These are phyloP conservation scores for Kodamaea laetipori DNA, from an alignment of 805 yeast species.

Conservation along the genomic window DNA sequence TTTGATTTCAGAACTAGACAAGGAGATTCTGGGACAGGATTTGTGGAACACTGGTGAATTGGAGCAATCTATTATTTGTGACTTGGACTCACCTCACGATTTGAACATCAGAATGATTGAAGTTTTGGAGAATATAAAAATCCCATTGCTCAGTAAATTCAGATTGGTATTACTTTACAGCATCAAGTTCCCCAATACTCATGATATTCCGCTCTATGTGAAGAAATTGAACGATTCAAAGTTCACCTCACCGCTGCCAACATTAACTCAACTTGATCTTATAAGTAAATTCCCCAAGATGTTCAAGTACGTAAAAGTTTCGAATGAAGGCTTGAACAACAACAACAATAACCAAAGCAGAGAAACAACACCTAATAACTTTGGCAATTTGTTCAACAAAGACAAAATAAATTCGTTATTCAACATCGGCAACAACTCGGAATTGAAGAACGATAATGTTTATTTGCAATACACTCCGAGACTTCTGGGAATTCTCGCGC, in stretches of 20 bases:
- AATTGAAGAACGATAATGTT: conserved; percentile 57
- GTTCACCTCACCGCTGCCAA: conserved; percentile 33
- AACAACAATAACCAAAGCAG: conserved; percentile 13
- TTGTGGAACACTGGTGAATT: conserved; percentile 87
- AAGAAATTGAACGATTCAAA: conserved; percentile 32
- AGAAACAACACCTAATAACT: conserved; percentile 14
- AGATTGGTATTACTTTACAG: conserved; percentile 75
- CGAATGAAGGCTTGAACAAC: conserved; percentile 8
- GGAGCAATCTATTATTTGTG: conserved; percentile 80
- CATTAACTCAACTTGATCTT: conserved; percentile 34
- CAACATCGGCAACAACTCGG: conserved; percentile 24
- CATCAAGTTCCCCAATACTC: conserved; percentile 58
- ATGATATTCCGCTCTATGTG: conserved; percentile 28
- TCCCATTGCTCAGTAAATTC: conserved; percentile 60
- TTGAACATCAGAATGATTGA: conserved; percentile 57
- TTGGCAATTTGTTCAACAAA: conserved; percentile 35
- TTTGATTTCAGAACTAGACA: conserved; percentile 82
- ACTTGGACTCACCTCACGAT: conserved; percentile 35
- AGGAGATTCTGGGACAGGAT: conserved; percentile 60
- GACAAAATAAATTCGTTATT: conserved; percentile 37
- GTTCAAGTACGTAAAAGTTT: conserved; percentile 19
- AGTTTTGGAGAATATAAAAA: conserved; percentile 45
- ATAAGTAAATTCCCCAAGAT: conserved; percentile 31
- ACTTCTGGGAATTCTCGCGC: conserved; percentile 46
- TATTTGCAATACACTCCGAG: conserved; percentile 92